Percentiles rank a stretch among this genome's conserved stretches.
Evolutionary conservation across 2,329 filamentous ascomycete genomes (phyloP).

Genomic region (Helicocarpus griseus): DNA sequence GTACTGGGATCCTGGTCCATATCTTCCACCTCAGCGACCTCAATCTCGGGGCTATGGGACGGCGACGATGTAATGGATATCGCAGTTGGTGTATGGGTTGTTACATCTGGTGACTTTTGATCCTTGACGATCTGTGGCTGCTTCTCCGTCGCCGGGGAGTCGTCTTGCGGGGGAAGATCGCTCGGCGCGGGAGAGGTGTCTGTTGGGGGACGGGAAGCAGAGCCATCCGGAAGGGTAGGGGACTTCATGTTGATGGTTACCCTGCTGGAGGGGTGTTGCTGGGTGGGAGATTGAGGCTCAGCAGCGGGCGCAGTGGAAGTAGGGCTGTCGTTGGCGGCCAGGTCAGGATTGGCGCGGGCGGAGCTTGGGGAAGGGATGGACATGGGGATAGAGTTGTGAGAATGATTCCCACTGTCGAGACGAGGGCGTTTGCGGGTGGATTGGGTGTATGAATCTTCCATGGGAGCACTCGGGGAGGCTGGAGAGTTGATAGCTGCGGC

Average conservation of each 20-base stretch:
- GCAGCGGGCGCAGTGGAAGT: conserved; percentile 9
- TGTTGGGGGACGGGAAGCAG: conserved; percentile 13
- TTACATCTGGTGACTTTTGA: not conserved
- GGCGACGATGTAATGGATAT: conserved; percentile 37
- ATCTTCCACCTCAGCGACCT: conserved; percentile 41
- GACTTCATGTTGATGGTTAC: conserved; percentile 41
- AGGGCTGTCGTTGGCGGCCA: conserved; percentile 1
- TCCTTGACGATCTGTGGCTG: not conserved
- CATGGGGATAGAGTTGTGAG: conserved; percentile 26
- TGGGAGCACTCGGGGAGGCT: conserved; percentile 24
- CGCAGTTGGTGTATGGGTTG: conserved; percentile 16
- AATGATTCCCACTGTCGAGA: conserved; percentile 35
- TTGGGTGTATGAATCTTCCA: conserved; percentile 32
- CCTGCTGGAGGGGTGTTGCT: conserved; percentile 31
- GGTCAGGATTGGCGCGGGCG: not conserved
- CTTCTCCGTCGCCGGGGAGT: conserved; percentile 4
- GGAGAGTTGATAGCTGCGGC: conserved; percentile 17
- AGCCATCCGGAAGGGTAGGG: conserved; percentile 15
- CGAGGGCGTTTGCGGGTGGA: conserved; percentile 38
- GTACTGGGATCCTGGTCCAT: conserved; percentile 38
- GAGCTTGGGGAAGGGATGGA: conserved; percentile 18
- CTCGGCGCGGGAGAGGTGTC: conserved; percentile 2
- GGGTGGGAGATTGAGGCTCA: conserved; percentile 17
- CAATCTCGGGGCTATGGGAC: conserved; percentile 37
- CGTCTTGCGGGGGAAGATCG: not conserved